Evolutionary conservation across 192 early-diverging fungal species (phyloP), one percentile per base, ranked within the genome.

Genomic region (Coemansia pectinata): DNA sequence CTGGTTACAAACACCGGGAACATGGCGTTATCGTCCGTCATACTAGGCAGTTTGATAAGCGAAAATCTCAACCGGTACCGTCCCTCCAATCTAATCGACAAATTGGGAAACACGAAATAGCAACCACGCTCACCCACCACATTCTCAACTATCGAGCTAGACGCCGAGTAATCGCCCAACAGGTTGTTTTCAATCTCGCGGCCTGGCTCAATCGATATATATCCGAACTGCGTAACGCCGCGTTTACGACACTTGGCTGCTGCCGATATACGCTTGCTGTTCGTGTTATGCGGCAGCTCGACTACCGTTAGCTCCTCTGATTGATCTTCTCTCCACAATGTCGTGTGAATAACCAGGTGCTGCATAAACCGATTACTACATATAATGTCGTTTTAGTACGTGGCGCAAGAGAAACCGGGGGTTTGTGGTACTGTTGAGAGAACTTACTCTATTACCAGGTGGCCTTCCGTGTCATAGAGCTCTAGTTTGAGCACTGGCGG

Each of bases 61-160:
- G 83, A 85, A 66, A 93, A 91, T 29, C 87, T 87, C 36, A 93
- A 71, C 0, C 86, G 86, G 52, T 93, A 93, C 19, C 86, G 85
- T 0, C 92, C 92, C 38, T 91, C 90, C 1, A 89, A 89, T 5
- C 90, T 84, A 34, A 93, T 91, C 33, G 89, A 90, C 41, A 93
- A 70, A 64, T 93, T 91, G 5, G 92, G 90, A 69, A 91, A 93
- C 42, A 89, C 89, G 85, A 93, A 93, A 70, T 88, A 93, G 61
- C 88, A 88, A 2, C 92, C 90, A 8, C 81, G 82, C 66, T 88
- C 83, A 34, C 88, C 88, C 41, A 33, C 62, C 36, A 77, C 75
- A 29, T 82, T 72, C 42, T 82, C 79, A 12, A 82, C 79, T 44
- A 82, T 73, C 38, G 69, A 74, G 69, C 71, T 74, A 10, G 74